Evolutionary conservation across 1,284 basidiomycete species (phyloP).

Genomic region (Cystobasidium sp.): DNA sequence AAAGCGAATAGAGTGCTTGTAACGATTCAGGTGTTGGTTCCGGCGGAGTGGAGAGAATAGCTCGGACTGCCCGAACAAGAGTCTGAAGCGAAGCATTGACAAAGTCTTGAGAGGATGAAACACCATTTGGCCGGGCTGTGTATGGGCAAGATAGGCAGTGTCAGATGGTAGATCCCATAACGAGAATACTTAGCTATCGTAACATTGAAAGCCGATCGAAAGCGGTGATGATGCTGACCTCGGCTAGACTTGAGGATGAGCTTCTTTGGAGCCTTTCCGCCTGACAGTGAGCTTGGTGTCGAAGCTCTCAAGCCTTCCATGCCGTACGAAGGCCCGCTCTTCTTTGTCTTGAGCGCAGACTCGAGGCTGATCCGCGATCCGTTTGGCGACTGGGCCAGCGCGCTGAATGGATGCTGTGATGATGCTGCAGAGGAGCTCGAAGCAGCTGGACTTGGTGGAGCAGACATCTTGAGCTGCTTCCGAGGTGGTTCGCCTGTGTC

Average conservation of each 20-base stretch:
- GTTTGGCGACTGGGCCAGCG: slow-evolving; percentile 8
- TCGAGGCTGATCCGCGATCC: slow-evolving; percentile 31
- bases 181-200: background rate
- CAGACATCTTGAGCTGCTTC: slow-evolving; percentile 32
- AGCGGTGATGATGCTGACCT: slow-evolving; percentile 16
- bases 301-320: background rate
- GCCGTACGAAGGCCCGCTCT: slow-evolving; percentile 16
- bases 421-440: slow-evolving; percentile 16
- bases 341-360: slow-evolving; percentile 18
- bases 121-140: slow-evolving; percentile 14
- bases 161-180: background rate
- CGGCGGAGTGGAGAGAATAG: slow-evolving; percentile 49
- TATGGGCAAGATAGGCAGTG: background rate
- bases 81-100: slow-evolving; percentile 37
- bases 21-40: slow-evolving; percentile 50
- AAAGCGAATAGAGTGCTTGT: slow-evolving; percentile 50
- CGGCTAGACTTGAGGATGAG: slow-evolving; percentile 38
- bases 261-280: slow-evolving; percentile 33
- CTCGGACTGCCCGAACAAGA: slow-evolving; percentile 49
- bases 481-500: slow-evolving; percentile 8
- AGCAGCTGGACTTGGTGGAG: slow-evolving; percentile 5
- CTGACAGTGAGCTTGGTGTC: background rate
- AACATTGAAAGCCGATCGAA: slow-evolving; percentile 8
- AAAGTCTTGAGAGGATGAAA: slow-evolving; percentile 28
- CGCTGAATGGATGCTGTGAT: slow-evolving; percentile 23